A percentile compares a stretch with the other conserved stretches of the same genome.
These are phyloP conservation scores for Hygrophorus russula DNA, from an alignment of 768 basidiomycete species.

Conservation along the genomic window DNA sequence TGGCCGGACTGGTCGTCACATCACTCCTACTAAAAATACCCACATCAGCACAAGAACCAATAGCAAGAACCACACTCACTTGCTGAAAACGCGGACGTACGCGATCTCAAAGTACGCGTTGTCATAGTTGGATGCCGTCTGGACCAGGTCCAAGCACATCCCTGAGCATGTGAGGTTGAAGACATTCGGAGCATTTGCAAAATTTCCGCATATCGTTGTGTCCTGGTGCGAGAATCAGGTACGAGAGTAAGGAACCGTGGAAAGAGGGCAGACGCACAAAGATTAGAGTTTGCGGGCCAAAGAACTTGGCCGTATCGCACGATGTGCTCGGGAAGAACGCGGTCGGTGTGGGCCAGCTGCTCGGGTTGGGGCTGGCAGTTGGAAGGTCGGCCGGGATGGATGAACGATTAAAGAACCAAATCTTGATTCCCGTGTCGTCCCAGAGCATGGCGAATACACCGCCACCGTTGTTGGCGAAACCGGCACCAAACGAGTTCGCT, in stretches of 20 bases:
- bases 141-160: slow-evolving; percentile 6
- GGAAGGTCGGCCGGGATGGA: slow-evolving; percentile 37
- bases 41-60: background rate
- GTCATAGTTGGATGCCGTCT: slow-evolving; percentile 25
- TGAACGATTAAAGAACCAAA: slow-evolving; percentile 55
- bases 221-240: too few relatives aligned
- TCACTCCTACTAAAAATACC: too few relatives aligned
- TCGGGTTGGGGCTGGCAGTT: slow-evolving; percentile 25
- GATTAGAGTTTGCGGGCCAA: slow-evolving; percentile 54
- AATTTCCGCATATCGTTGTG: slow-evolving; percentile 26
- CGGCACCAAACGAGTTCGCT: slow-evolving; percentile 48
- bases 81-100: slow-evolving; percentile 27
- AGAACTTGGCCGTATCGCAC: slow-evolving; percentile 45
- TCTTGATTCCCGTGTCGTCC: slow-evolving; percentile 42
- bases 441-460: slow-evolving; percentile 72
- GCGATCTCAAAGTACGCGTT: slow-evolving; percentile 50
- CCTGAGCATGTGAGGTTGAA: slow-evolving; percentile 37
- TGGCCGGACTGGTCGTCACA: too few relatives aligned
- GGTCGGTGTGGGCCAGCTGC: slow-evolving; percentile 47
- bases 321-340: slow-evolving; percentile 47
- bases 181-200: slow-evolving; percentile 5
- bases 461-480: slow-evolving; percentile 54
- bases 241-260: too few relatives aligned
- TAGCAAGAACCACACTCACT: background rate
- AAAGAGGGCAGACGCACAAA: slow-evolving; percentile 48